A percentile compares a stretch with the other conserved stretches of the same genome.
These are phyloP conservation scores for Akanthomyces muscarius DNA, from an alignment of 2,329 filamentous ascomycete species.

Conservation along the genomic window DNA sequence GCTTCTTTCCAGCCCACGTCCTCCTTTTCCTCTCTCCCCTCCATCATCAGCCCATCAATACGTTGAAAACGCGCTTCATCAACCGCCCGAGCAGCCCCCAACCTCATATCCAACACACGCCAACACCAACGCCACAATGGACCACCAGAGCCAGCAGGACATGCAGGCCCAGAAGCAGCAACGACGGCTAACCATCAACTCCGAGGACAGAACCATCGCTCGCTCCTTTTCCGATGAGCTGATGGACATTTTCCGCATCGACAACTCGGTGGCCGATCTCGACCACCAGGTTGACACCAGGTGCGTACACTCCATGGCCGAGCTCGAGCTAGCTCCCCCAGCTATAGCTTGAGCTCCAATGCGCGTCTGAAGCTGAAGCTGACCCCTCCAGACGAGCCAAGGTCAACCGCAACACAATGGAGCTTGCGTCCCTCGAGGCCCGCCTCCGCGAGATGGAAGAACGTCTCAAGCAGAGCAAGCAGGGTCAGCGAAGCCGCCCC, in stretches of 20 bases:
- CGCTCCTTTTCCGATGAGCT: constrained; percentile 82
- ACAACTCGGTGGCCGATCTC: constrained; percentile 70
- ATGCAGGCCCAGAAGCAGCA: constrained; percentile 9
- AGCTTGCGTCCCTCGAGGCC: constrained; percentile 82
- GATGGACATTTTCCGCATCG: constrained; percentile 85
- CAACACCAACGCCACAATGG: constrained; percentile 1
- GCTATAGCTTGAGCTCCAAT: neutral
- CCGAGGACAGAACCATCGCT: constrained; percentile 67
- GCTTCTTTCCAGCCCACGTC: neutral
- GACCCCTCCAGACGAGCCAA: constrained; percentile 64
- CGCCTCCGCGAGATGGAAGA: constrained; percentile 82
- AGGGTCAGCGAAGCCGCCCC: constrained; percentile 22
- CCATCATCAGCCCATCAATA: neutral
- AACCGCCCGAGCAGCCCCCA: constrained; percentile 17
- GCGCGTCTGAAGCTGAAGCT: neutral
- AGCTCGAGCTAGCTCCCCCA: neutral
- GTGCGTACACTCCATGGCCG: constrained; percentile 47
- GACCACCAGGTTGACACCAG: constrained; percentile 75
- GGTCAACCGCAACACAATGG: constrained; percentile 67
- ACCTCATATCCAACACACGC: neutral
- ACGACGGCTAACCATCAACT: constrained; percentile 14
- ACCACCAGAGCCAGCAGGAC: constrained; percentile 4
- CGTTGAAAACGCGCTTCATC: neutral
- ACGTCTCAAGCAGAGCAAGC: constrained; percentile 53
- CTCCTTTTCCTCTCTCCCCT: neutral